phyloP scores from a whole-genome alignment of 331 rosid species.

The Quercus tomentella region DNA sequence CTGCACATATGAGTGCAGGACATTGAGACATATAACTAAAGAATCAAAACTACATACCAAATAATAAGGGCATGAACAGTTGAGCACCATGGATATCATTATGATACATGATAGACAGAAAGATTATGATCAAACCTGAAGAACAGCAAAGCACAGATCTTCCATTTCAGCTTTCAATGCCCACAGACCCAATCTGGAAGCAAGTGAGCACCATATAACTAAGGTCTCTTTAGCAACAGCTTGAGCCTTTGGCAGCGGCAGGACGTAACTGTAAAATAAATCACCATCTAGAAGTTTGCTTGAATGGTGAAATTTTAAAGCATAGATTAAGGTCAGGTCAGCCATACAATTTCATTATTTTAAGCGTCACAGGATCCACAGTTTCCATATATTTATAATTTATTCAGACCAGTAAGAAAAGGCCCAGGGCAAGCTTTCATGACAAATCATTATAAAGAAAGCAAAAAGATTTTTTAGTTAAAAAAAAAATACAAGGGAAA shows the following conservation, averaged over 20 bases:
- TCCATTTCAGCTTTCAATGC: slow-evolving; percentile 93
- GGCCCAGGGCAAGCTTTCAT: background rate
- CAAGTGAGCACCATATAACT: slow-evolving; percentile 95
- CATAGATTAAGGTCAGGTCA: slow-evolving; percentile 15
- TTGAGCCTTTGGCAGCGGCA: slow-evolving; percentile 82
- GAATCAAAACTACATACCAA: background rate
- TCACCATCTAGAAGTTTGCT: slow-evolving; percentile 14
- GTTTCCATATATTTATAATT: background rate
- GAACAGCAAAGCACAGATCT: slow-evolving; percentile 94
- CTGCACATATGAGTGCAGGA: slow-evolving; percentile 43
- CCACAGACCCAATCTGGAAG: slow-evolving; percentile 95
- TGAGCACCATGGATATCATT: slow-evolving; percentile 8
- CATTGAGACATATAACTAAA: background rate
- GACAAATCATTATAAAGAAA: slow-evolving; percentile 5
- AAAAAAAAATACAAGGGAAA: slow-evolving; percentile 8
- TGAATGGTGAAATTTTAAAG: slow-evolving; percentile 6
- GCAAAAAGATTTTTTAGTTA: background rate
- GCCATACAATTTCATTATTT: slow-evolving; percentile 8
- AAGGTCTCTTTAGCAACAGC: slow-evolving; percentile 95
- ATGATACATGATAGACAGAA: background rate
- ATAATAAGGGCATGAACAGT: background rate
- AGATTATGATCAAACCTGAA: slow-evolving; percentile 58
- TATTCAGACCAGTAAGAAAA: background rate
- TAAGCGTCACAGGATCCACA: background rate
- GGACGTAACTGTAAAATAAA: slow-evolving; percentile 61